These are phyloP conservation scores for Suhomyces bolitotheri DNA, from an alignment of 1,139 yeast species.

Conservation along the genomic window DNA sequence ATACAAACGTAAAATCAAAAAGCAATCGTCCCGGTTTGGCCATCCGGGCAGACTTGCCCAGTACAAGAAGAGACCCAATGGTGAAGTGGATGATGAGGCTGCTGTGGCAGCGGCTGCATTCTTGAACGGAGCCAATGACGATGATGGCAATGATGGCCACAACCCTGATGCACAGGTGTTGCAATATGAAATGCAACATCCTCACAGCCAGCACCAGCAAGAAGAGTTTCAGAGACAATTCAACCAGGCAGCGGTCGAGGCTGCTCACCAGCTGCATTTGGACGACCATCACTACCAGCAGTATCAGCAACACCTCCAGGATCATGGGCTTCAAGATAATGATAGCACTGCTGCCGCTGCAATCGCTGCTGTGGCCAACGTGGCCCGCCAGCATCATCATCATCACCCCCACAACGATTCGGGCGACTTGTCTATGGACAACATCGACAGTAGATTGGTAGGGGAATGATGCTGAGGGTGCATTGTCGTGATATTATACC, in stretches of 20 bases:
- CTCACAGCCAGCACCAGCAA: slow-evolving; percentile 33
- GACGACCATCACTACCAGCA: slow-evolving; percentile 37
- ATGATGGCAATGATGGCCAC: slow-evolving; percentile 11
- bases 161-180: slow-evolving; percentile 23
- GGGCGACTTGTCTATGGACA: slow-evolving; percentile 47
- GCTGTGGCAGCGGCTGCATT: slow-evolving; percentile 24
- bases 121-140: slow-evolving; percentile 16
- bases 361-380: slow-evolving; percentile 46
- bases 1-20: slow-evolving; percentile 54
- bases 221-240: slow-evolving; percentile 43
- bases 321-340: slow-evolving; percentile 25
- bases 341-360: slow-evolving; percentile 42
- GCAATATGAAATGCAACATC: slow-evolving; percentile 26
- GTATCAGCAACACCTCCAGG: slow-evolving; percentile 35
- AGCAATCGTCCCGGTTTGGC: slow-evolving; percentile 27
- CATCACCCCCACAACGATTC: slow-evolving; percentile 26
- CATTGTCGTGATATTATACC: no score
- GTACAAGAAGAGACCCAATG: slow-evolving; percentile 27
- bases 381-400: slow-evolving; percentile 28
- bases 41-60: slow-evolving; percentile 14
- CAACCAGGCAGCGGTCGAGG: slow-evolving; percentile 40
- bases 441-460: slow-evolving; percentile 49
- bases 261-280: slow-evolving; percentile 30
- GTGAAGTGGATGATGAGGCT: slow-evolving; percentile 34
- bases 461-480: slow-evolving; percentile 40